Base-by-base conservation (phyloP, 2,329 filamentous ascomycete species). In the Elsinoe arachidis region DNA sequence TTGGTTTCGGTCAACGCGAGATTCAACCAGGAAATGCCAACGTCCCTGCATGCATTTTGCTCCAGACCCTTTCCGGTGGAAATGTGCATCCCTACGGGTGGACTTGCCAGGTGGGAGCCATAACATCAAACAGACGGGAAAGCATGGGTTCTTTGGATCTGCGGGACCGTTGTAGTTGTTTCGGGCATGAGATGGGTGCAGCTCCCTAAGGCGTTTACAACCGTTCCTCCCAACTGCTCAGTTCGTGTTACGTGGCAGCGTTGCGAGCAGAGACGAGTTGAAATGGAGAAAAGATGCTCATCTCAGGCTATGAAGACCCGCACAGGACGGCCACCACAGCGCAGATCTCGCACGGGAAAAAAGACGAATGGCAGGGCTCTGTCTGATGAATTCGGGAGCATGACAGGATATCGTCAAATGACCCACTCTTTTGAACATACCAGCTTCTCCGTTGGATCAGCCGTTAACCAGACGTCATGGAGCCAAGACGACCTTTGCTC, bases 381-480 rank as follows among this genome's bases (percentile, higher is more conserved):
- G 26, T 46, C 17, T 23, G 11, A 9, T 30, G 26, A 23, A 21
- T 11, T 21, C 41, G 23, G 41, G 17, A 15, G 41, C 41, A 23
- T 44, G 41, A 44, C 41, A 21, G 23, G 17, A 51, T 51, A 51
- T 39, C 34, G 49, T 53, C 49, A 38, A 23, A 5, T 51, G 46
- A 34, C 46, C 46, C 46, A 51, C 30, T 14, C 46, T n/a, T 33
- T 33, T 33, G 9, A 17, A 23, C 17, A n/a, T 5, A 10, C 2
- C 46, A 51, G 26, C 46, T 51, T 51, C 46, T 51, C 46, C 46
- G 46, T 51, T 51, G 46, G 46, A 15, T 51, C 33, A 34, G 17
- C 26, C 46, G 26, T 51, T 34, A n/a, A 30, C 38, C n/a, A 15
- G 38, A 19, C 38, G 38, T 41, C n/a, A 41, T 19, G 38, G 17